These are phyloP conservation scores for Friedmanniomyces endolithicus DNA, from an alignment of 495 filamentous ascomycete species.

Conservation along the genomic window DNA sequence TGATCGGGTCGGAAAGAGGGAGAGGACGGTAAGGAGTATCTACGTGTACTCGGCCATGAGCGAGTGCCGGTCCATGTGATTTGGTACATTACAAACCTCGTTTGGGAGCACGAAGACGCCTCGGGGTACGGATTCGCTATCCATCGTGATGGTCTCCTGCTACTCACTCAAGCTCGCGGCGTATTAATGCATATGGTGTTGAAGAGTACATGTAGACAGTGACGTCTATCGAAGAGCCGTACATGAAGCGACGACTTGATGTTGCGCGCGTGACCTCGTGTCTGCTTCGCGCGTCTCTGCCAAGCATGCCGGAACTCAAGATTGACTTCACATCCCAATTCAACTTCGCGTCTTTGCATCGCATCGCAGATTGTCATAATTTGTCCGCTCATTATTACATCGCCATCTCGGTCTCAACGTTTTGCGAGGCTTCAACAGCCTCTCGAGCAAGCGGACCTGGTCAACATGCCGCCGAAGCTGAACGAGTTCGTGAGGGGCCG, in stretches of 20 bases:
- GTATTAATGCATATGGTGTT: no score
- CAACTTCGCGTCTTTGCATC: no score
- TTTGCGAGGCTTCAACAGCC: conserved; percentile 6
- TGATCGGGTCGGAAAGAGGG: conserved; percentile 42
- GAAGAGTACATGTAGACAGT: no score
- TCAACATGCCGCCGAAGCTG: neutral
- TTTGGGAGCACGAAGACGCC: conserved; percentile 39
- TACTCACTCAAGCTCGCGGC: no score
- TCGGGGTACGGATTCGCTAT: neutral
- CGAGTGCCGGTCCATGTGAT: neutral
- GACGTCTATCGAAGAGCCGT: no score
- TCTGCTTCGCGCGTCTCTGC: neutral
- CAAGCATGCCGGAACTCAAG: no score
- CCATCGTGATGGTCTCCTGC: neutral
- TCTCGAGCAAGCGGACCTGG: neutral
- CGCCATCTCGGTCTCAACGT: neutral
- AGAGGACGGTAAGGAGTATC: conserved; percentile 57
- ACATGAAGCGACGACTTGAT: neutral
- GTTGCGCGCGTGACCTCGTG: conserved; percentile 1
- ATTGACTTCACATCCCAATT: no score
- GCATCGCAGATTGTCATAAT: no score
- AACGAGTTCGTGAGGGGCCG: neutral
- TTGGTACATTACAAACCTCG: conserved; percentile 29
- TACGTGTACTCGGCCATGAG: conserved; percentile 25
- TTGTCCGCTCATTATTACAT: no score